A percentile compares a stretch with the other conserved stretches of the same genome.
phyloP scores from a whole-genome alignment of 1,284 basidiomycete genomes.

The Athelia psychrophila region DNA sequence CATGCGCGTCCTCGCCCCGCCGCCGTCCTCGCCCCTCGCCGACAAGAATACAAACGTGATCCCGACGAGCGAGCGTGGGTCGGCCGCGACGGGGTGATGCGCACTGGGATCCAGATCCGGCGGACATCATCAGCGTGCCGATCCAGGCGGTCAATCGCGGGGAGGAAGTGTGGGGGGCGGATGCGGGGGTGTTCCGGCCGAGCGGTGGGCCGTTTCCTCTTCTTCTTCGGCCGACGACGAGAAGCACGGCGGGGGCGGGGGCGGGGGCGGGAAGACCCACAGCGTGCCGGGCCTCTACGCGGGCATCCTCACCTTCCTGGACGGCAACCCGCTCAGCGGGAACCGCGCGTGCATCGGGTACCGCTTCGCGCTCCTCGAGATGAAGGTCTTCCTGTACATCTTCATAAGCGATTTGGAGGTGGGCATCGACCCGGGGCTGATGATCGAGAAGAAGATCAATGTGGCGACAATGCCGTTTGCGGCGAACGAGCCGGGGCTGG shows the following conservation, averaged over 20 bases:
- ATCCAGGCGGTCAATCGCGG: slow-evolving; percentile 66
- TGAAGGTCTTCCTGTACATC: slow-evolving; percentile 59
- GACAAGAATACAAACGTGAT: slow-evolving; percentile 54
- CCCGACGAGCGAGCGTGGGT: slow-evolving; percentile 39
- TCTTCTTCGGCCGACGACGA: no score
- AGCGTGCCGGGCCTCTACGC: slow-evolving; percentile 63
- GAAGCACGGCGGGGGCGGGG: no score
- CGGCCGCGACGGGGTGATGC: slow-evolving; percentile 23
- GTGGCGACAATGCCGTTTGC: slow-evolving; percentile 55
- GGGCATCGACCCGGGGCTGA: slow-evolving; percentile 45
- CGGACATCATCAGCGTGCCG: slow-evolving; percentile 63
- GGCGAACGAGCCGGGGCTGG: slow-evolving; percentile 42
- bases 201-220: slow-evolving; percentile 15
- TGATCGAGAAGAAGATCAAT: slow-evolving; percentile 63
- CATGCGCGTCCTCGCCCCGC: slow-evolving; percentile 54
- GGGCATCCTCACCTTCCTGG: slow-evolving; percentile 65
- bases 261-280: no score
- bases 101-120: slow-evolving; percentile 35
- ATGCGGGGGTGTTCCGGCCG: slow-evolving; percentile 63
- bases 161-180: slow-evolving; percentile 62
- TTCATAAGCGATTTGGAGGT: slow-evolving; percentile 57
- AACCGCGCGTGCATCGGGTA: slow-evolving; percentile 72
- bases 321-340: slow-evolving; percentile 48
- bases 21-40: no score
- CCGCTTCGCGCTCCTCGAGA: no score